phyloP scores from a whole-genome alignment of 2,329 filamentous ascomycete genomes.

The Penicillium polonicum region DNA sequence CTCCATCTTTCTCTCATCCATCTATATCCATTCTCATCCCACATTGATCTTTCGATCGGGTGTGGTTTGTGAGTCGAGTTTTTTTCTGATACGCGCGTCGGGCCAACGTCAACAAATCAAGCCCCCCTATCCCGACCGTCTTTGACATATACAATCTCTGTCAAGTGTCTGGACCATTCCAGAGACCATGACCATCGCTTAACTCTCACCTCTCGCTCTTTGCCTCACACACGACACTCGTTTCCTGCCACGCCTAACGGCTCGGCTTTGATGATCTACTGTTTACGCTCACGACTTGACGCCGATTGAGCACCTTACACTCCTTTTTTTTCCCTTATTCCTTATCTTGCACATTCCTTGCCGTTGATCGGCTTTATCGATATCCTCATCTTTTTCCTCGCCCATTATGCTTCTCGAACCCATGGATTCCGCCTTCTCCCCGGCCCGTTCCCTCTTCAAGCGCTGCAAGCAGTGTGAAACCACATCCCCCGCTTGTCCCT shows the following conservation, averaged over 20 bases:
- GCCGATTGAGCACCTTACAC: slow-evolving; percentile 32
- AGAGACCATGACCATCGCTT: slow-evolving; percentile 27
- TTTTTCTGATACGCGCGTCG: neutral
- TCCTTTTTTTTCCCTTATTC: slow-evolving; percentile 21
- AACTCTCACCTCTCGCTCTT: slow-evolving; percentile 15
- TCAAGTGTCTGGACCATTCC: slow-evolving; percentile 9
- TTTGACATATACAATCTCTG: neutral
- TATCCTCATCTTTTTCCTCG: slow-evolving; percentile 6
- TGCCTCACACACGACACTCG: slow-evolving; percentile 17
- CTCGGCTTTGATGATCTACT: slow-evolving; percentile 27
- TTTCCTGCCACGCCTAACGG: slow-evolving; percentile 12
- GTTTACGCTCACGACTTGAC: slow-evolving; percentile 39
- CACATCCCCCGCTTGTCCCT: slow-evolving; percentile 57
- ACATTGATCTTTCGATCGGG: neutral
- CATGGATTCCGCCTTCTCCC: slow-evolving; percentile 22
- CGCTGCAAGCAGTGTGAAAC: slow-evolving; percentile 58
- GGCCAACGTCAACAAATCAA: neutral
- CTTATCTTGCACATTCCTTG: slow-evolving; percentile 11
- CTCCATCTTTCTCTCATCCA: neutral
- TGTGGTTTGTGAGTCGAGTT: neutral
- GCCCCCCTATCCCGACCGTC: neutral
- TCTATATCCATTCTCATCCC: neutral
- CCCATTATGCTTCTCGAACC: slow-evolving; percentile 31
- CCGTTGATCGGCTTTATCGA: slow-evolving; percentile 26
- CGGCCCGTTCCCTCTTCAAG: slow-evolving; percentile 31